These are phyloP conservation scores for Talaromyces thailandensis DNA, from an alignment of 495 filamentous ascomycete genomes.

Conservation along the genomic window DNA sequence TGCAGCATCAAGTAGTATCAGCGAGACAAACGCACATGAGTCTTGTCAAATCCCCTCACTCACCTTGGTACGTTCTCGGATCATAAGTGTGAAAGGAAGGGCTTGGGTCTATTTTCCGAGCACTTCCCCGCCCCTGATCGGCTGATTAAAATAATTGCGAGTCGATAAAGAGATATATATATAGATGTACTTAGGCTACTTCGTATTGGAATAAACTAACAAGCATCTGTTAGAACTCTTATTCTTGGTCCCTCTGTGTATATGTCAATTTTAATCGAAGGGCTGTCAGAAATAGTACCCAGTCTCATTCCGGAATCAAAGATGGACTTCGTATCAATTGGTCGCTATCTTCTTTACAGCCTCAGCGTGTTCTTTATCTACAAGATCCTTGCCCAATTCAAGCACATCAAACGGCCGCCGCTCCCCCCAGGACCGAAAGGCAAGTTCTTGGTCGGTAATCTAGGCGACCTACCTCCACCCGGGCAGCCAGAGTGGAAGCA, in stretches of 20 bases:
- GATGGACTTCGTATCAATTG: neutral
- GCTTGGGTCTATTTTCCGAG: neutral
- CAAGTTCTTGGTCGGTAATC: constrained; percentile 36
- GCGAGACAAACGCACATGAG: neutral
- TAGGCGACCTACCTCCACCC: constrained; percentile 30
- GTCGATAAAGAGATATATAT: neutral
- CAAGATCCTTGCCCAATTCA: constrained; percentile 3
- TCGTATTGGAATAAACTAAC: neutral
- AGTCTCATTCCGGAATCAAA: neutral
- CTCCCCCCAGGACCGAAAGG: constrained; percentile 40
- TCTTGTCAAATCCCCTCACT: neutral
- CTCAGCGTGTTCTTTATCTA: constrained; percentile 1
- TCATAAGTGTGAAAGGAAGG: neutral
- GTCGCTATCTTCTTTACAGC: neutral
- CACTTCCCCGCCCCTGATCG: neutral
- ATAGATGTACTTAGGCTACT: neutral
- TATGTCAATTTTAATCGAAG: neutral
- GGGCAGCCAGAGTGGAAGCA: constrained; percentile 34
- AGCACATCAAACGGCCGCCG: constrained; percentile 7
- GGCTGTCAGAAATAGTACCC: neutral
- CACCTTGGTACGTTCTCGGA: neutral
- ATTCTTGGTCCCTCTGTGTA: neutral
- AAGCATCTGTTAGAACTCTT: neutral
- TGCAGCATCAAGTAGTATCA: neutral
- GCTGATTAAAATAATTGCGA: neutral